Conservation (phyloP, 192 early-diverging fungal genomes). For the Coemansia guatemalensis region DNA sequence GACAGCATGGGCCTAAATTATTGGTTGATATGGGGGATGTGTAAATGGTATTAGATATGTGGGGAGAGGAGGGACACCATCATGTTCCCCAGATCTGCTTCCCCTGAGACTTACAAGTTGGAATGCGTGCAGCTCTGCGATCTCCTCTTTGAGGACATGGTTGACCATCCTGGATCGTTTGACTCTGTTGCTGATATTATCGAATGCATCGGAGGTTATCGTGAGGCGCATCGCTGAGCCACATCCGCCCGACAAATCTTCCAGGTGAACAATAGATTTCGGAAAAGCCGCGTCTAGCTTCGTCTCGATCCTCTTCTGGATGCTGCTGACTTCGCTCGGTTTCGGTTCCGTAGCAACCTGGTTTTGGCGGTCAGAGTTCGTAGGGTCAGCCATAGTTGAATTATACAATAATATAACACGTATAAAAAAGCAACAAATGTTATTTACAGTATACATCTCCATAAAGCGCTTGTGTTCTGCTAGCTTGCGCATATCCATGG, state of each 20-base stretch:
- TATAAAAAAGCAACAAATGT: too few relatives aligned
- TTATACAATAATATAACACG: too few relatives aligned
- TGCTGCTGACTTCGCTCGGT: too few relatives aligned
- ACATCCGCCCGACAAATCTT: constrained; percentile 68
- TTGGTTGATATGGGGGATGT: too few relatives aligned
- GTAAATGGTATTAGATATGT: too few relatives aligned
- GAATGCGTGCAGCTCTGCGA: constrained; percentile 77
- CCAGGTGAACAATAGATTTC: constrained; percentile 9
- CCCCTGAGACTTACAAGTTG: constrained; percentile 14
- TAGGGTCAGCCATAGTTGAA: too few relatives aligned
- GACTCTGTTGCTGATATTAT: constrained; percentile 60
- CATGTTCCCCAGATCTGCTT: neutral
- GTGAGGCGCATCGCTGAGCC: constrained; percentile 87
- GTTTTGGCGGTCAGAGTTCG: neutral
- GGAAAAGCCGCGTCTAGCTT: constrained; percentile 8
- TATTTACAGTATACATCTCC: too few relatives aligned
- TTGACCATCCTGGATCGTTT: constrained; percentile 87
- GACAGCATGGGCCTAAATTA: too few relatives aligned
- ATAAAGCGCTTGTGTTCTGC: too few relatives aligned
- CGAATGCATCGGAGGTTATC: constrained; percentile 72
- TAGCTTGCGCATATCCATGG: too few relatives aligned
- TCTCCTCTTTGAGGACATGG: constrained; percentile 76
- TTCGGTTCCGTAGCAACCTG: neutral
- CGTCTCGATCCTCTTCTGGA: constrained; percentile 10
- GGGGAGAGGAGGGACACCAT: neutral